Percentiles rank a stretch among this genome's conserved stretches.
These are phyloP conservation scores for Saccharomycopsis crataegensis DNA, from an alignment of 1,139 yeast genomes.

Conservation along the genomic window DNA sequence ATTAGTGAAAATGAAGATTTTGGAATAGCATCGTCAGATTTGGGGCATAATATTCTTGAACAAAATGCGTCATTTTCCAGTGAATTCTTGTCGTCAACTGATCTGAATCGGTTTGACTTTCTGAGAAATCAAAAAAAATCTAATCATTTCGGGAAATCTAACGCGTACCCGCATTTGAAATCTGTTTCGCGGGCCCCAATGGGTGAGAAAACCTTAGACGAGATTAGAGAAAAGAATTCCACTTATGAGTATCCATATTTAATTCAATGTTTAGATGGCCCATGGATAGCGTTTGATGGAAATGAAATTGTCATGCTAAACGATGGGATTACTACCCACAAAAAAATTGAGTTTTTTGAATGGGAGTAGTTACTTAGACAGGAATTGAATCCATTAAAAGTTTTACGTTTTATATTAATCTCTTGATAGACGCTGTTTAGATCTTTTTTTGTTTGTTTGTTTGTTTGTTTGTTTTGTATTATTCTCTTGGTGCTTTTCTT, in stretches of 20 bases:
- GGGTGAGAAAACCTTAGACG: constrained; percentile 46
- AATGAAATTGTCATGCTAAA: constrained; percentile 55
- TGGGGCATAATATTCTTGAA: neutral
- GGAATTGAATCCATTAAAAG: too few relatives aligned
- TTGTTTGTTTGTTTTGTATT: neutral
- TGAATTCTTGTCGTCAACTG: constrained; percentile 12
- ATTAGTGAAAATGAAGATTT: constrained; percentile 1
- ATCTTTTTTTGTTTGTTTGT: too few relatives aligned
- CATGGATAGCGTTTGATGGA: constrained; percentile 66
- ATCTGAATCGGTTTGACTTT: constrained; percentile 14
- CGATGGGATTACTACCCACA: constrained; percentile 48
- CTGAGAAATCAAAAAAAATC: neutral
- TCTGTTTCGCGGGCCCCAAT: too few relatives aligned
- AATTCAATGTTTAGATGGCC: constrained; percentile 67
- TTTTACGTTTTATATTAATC: too few relatives aligned
- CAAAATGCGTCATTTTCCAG: constrained; percentile 7
- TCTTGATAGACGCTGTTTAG: too few relatives aligned
- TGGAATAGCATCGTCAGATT: neutral
- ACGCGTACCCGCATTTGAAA: too few relatives aligned
- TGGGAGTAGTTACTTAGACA: constrained; percentile 32
- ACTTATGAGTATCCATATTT: constrained; percentile 73
- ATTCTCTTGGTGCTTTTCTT: neutral
- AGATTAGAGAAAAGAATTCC: constrained; percentile 56
- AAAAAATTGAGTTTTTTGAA: constrained; percentile 40
- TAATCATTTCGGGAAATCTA: too few relatives aligned